Evolutionary conservation across 352 stramenopile species (phyloP).

Genomic region (Globisporangium cylindrosporum): DNA sequence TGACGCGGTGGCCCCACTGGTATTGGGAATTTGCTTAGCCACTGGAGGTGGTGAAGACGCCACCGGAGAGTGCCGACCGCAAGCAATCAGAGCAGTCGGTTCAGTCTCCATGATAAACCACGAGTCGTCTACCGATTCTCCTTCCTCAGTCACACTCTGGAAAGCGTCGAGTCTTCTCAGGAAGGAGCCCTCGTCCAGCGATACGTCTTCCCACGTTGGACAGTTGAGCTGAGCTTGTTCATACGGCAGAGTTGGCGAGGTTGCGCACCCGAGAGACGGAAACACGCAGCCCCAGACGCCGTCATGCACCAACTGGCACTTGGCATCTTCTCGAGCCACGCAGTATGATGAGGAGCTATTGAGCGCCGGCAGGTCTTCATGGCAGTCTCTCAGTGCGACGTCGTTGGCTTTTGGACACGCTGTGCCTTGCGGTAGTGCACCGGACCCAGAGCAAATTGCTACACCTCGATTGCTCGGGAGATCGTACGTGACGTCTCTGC

Average conservation of each 20-base stretch:
- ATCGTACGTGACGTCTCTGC: neutral
- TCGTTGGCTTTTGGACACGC: conserved; percentile 15
- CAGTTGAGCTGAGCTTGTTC: neutral
- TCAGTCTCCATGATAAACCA: neutral
- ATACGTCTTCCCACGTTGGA: neutral
- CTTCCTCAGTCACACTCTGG: neutral
- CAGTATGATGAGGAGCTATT: conserved; percentile 1
- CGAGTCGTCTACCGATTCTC: neutral
- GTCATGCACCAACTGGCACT: neutral
- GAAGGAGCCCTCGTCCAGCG: neutral
- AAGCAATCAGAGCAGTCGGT: neutral
- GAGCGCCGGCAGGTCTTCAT: conserved; percentile 14
- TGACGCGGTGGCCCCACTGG: neutral
- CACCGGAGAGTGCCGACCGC: neutral
- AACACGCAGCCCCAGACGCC: neutral
- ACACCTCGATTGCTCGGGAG: conserved; percentile 2
- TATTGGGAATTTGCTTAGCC: neutral
- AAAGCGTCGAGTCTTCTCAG: neutral
- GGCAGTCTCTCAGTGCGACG: conserved; percentile 14
- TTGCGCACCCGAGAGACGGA: neutral
- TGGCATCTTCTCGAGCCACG: conserved; percentile 9
- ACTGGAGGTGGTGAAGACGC: neutral
- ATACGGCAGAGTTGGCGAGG: neutral
- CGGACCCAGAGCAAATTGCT: conserved; percentile 16
- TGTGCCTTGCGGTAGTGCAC: conserved; percentile 7